A percentile compares a stretch with the other conserved stretches of the same genome.
These are phyloP conservation scores for Bonia amplexicaulis DNA, from an alignment of 176 grass and related monocot genomes.

Conservation along the genomic window DNA sequence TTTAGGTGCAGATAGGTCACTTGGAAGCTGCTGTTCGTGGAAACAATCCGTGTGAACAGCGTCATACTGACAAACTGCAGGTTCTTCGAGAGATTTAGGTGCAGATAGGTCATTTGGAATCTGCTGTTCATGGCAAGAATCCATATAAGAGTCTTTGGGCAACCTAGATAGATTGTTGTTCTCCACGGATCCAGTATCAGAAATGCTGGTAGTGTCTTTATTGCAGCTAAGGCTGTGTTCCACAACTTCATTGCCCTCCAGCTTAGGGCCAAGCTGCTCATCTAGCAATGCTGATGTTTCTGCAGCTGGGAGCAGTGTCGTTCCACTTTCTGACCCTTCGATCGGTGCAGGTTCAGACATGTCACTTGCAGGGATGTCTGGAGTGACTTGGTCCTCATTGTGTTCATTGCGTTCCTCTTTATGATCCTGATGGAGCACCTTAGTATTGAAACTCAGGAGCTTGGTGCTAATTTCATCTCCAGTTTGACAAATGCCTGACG, in stretches of 20 bases:
- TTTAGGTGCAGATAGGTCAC: background rate
- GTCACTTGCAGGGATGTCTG: background rate
- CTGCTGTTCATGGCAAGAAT: background rate
- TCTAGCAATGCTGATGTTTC: background rate
- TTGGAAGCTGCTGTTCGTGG: background rate
- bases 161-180: background rate
- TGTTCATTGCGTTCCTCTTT: background rate
- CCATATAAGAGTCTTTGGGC: background rate
- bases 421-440: background rate
- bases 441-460: background rate
- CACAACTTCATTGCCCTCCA: slow-evolving; percentile 5
- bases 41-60: background rate
- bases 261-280: background rate
- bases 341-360: background rate
- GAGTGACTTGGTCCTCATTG: background rate
- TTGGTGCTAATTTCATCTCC: background rate
- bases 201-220: background rate
- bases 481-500: slow-evolving; percentile 14
- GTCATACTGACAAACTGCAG: background rate
- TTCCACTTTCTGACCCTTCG: background rate
- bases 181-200: background rate
- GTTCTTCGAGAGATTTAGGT: background rate
- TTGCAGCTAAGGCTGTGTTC: background rate
- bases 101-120: background rate
- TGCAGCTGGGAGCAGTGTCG: background rate